These are phyloP conservation scores for Vanrija sp. DNA, from an alignment of 1,284 basidiomycete species.

Conservation along the genomic window DNA sequence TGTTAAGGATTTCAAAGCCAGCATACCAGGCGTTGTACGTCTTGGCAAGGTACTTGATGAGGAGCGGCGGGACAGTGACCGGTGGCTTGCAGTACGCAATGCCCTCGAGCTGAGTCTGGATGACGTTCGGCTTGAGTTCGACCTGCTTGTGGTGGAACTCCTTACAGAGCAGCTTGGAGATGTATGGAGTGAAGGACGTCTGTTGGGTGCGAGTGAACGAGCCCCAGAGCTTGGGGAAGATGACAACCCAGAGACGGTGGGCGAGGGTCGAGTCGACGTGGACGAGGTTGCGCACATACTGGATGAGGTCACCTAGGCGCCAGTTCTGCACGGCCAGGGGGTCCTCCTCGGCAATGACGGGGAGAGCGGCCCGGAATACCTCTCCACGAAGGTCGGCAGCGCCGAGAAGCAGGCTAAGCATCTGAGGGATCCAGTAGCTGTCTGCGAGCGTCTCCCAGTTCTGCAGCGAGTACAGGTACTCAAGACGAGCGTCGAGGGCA, in stretches of 20 bases:
- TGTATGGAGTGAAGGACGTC: slow-evolving; percentile 79
- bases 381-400: slow-evolving; percentile 65
- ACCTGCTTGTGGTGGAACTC: slow-evolving; percentile 90
- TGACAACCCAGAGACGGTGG: slow-evolving; percentile 82
- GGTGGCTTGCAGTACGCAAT: slow-evolving; percentile 79
- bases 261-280: slow-evolving; percentile 75
- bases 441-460: slow-evolving; percentile 94
- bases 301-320: slow-evolving; percentile 59
- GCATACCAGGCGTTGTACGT: slow-evolving; percentile 95
- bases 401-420: slow-evolving; percentile 83
- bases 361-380: slow-evolving; percentile 23
- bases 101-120: slow-evolving; percentile 85
- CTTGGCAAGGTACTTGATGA: slow-evolving; percentile 95
- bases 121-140: slow-evolving; percentile 87
- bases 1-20: slow-evolving; percentile 81
- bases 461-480: slow-evolving; percentile 89
- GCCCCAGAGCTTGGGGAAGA: slow-evolving; percentile 87
- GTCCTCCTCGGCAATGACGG: slow-evolving; percentile 22
- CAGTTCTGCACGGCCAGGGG: slow-evolving; percentile 23
- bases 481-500: slow-evolving; percentile 73
- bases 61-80: slow-evolving; percentile 85
- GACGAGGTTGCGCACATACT: slow-evolving; percentile 75
- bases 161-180: slow-evolving; percentile 85
- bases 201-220: slow-evolving; percentile 84
- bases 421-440: slow-evolving; percentile 92